phyloP scores from a whole-genome alignment of 805 yeast genomes.

The Saturnispora sanitii region DNA sequence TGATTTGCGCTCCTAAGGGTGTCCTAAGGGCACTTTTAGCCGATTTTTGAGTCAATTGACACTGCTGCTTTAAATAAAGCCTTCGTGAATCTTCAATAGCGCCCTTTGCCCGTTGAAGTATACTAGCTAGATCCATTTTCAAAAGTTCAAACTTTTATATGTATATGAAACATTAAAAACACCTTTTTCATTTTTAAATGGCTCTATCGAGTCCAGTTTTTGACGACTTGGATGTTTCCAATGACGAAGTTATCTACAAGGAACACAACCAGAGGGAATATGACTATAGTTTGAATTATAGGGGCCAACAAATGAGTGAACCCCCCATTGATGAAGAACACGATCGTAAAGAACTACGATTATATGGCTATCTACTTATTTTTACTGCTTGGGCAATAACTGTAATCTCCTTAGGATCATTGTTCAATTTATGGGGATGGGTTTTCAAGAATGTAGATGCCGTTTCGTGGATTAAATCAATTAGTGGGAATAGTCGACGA shows the following conservation, averaged over 20 bases:
- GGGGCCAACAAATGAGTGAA: neutral
- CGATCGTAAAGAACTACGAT: constrained; percentile 12
- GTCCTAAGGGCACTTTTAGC: neutral
- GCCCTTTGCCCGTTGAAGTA: neutral
- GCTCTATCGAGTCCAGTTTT: neutral
- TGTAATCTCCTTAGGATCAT: constrained; percentile 21
- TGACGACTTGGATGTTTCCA: neutral
- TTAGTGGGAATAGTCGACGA: constrained; percentile 3
- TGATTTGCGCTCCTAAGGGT: constrained; percentile 4
- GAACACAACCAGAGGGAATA: too few species aligned
- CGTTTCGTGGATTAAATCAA: neutral
- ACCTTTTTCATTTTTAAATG: neutral
- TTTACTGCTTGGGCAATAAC: constrained; percentile 21
- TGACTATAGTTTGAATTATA: neutral
- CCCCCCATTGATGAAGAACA: neutral
- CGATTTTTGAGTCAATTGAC: neutral
- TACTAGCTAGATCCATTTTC: neutral
- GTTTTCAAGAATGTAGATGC: constrained; percentile 12
- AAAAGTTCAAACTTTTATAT: too few species aligned
- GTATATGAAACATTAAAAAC: neutral
- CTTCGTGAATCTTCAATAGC: neutral
- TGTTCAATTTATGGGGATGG: constrained; percentile 27
- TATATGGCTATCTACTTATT: constrained; percentile 23
- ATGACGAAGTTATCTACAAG: neutral
- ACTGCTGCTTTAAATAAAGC: neutral